Conservation (phyloP, 2,329 filamentous ascomycete species). For the Neonectria magnoliae region DNA sequence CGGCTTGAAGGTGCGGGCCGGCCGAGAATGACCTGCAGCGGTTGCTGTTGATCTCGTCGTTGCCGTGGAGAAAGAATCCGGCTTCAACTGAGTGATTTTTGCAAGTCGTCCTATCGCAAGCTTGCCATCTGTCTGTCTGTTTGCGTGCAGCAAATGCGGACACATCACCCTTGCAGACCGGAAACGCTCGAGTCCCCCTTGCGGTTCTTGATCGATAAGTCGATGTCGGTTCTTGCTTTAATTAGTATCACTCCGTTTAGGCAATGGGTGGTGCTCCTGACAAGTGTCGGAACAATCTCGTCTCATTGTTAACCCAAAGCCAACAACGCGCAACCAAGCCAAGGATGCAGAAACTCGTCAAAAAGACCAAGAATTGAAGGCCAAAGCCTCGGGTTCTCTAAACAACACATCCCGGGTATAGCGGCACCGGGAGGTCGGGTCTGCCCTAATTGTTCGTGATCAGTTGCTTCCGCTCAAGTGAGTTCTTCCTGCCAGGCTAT, state of each 20-base stretch:
- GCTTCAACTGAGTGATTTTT: not conserved
- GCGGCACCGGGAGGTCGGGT: not conserved
- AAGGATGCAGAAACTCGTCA: not conserved
- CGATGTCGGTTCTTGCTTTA: not conserved
- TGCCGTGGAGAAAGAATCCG: not conserved
- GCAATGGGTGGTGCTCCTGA: not conserved
- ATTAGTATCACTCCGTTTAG: not conserved
- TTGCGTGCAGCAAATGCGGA: not conserved
- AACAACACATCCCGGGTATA: not conserved
- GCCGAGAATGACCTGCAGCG: not conserved
- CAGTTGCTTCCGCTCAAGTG: not conserved
- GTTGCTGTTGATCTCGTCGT: conserved; percentile 2
- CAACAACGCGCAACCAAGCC: no score
- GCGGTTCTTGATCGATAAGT: not conserved
- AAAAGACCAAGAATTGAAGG: not conserved
- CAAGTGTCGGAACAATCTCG: not conserved
- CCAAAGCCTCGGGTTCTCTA: not conserved
- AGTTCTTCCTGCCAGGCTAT: not conserved
- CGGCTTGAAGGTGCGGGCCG: not conserved
- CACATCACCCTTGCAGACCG: not conserved
- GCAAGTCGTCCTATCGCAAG: not conserved
- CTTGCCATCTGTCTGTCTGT: not conserved
- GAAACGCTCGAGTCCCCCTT: not conserved
- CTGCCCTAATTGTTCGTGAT: not conserved
- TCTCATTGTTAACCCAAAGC: not conserved